Base-by-base conservation (phyloP, 208 protist genomes). In the Leishmania turanica region DNA sequence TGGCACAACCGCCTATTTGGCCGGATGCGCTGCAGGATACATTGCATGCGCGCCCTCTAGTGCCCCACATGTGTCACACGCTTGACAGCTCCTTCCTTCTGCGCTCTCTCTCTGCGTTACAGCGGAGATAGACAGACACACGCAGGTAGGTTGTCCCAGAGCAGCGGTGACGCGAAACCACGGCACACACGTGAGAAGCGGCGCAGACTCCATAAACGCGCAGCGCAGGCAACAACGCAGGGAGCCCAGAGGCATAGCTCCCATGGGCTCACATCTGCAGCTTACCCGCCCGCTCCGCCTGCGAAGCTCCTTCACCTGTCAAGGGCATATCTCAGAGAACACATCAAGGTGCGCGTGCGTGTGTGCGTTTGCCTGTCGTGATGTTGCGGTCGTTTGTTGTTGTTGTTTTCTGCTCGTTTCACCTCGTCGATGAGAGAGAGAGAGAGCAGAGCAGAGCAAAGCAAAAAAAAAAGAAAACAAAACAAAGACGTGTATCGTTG, bases 401-500 rank as follows among this genome's bases (percentile, higher is more conserved):
- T 37, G 34, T 37, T 40, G 2, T 40, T 40, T 34, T 4, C 3
- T 15, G 11, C 62, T 13, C 62, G 6, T 40, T 68, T 31, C 15
- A 40, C 58, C n/a, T 64, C n/a, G 15, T 19, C 31, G 15, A 31
- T 7, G 15, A 72, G 68, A 76, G 37, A 56, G 31, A 70, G 49
- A 40, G 2, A 40, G 37, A 40, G 37, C 34, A 37, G 34, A 37
- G 34, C 34, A 37, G 34, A 37, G 34, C 27, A 49, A 62, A 56
- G 37, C 54, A 24, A 34, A 74, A 51, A 54, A 65, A 27, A 24
- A 80, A 76, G 3, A 77, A 71, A 21, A 54, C 42, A 77, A 71
- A 21, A 54, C 42, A 65, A 70, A 65, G 83, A 31, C 77, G 64
- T 17, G 47, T 34, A 27, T 45, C 24, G 31, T 40, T 75, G 42